Base-by-base conservation (phyloP, 139 green algal genomes). In the Chlamydomonas urium region DNA sequence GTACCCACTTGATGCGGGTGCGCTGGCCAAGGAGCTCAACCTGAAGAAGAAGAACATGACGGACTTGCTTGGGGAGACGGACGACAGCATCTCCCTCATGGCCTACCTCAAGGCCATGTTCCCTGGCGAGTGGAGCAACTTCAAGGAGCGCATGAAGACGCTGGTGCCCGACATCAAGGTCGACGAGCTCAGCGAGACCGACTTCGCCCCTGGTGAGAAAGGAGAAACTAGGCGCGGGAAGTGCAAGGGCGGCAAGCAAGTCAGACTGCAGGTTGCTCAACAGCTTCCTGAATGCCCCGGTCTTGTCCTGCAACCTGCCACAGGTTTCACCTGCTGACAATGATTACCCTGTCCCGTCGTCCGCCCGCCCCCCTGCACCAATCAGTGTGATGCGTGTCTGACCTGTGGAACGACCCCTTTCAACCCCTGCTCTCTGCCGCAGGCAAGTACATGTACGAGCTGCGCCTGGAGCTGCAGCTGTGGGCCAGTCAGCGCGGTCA, bases 401-500 rank as follows among this genome's bases (percentile, higher is more conserved):
- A n/a, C n/a, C n/a, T n/a, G 14, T 14, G 8, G 42, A 50, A 50
- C 10, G 14, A 14, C 14, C 42, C 42, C 42, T 50, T 50, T 14
- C 8, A 8, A 8, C 42, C 42, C 8, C 42, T 50, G 8, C 42
- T 14, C 63, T 83, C 80, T 42, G 59, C 36, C 33, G 36, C 62
- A 42, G 76, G 63, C 37, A 31, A 58, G 24, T 60, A 47, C 63
- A 63, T 78, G 63, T 74, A 79, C 29, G 73, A 79, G 2, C 63
- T 71, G 47, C 38, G 68, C 1, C 35, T 79, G 47, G 83, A 86
- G 66, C 66, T 82, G 56, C 6, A 50, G 73, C 71, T 92, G 75
- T 97, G 91, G 91, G 92, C 91, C 31, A 91, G 82, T 3, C 86
- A 93, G 69, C 72, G 91, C 4, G 89, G 89, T 24, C 91, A 97